Evolutionary conservation across 805 yeast species (phyloP).

Genomic region (Scheffersomyces spartinae): DNA sequence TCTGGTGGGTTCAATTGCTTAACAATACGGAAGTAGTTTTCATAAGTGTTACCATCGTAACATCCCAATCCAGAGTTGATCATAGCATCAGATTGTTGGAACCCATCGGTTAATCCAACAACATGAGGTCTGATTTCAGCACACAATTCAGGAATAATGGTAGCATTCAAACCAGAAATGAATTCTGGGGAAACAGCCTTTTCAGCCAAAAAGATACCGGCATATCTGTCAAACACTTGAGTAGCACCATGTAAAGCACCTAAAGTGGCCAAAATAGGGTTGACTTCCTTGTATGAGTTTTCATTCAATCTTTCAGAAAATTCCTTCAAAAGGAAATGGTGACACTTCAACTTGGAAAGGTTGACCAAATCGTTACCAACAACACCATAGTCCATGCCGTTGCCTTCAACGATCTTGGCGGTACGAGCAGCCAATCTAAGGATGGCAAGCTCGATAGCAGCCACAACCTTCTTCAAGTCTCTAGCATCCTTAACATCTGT

Average conservation of each 20-base stretch:
- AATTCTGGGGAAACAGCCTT: constrained; percentile 42
- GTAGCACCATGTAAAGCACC: constrained; percentile 47
- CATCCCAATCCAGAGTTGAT: constrained; percentile 76
- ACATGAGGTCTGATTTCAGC: constrained; percentile 43
- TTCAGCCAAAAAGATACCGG: constrained; percentile 61
- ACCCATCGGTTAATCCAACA: constrained; percentile 73
- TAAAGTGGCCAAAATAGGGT: constrained; percentile 38
- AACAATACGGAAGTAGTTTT: constrained; percentile 56
- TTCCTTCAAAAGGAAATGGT: constrained; percentile 33
- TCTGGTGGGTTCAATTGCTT: constrained; percentile 37
- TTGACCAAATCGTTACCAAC: constrained; percentile 34
- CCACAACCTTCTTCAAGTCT: constrained; percentile 18
- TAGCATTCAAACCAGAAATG: constrained; percentile 5
- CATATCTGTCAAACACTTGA: constrained; percentile 53
- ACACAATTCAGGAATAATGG: constrained; percentile 17
- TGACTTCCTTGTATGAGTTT: constrained; percentile 27
- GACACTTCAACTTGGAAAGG: constrained; percentile 40
- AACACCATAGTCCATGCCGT: constrained; percentile 31
- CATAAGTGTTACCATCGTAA: constrained; percentile 74
- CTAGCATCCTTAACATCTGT: constrained; percentile 13
- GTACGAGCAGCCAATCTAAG: constrained; percentile 25
- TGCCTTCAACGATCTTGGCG: constrained; percentile 16
- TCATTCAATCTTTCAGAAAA: constrained; percentile 26
- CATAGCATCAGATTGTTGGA: constrained; percentile 69
- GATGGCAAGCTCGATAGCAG: constrained; percentile 29